Base-by-base conservation (phyloP, 2,329 filamentous ascomycete genomes). In the Dothideomycetes sp. region DNA sequence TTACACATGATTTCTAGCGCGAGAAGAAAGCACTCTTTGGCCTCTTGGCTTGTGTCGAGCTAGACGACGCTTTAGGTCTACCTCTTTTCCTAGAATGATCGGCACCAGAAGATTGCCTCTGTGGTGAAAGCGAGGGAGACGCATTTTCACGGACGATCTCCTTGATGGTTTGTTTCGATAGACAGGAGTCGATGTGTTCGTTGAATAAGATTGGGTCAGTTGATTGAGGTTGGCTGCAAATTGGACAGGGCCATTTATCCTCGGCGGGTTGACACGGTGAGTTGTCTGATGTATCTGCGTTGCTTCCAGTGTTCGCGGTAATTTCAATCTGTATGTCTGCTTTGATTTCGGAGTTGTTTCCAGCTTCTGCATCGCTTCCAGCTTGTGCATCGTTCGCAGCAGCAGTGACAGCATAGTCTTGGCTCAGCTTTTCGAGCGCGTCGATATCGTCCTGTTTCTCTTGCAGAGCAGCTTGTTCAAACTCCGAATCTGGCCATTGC, bases 121-220 rank as follows among this genome's bases (percentile, higher is more conserved):
- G 45, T 33, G 28, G 43, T 17, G 16, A 39, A 28, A 16, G 44
- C 41, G 42, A 35, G n/a, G 44, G 50, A 15, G 44, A 46, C 11
- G 50, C 44, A 19, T 70, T 70, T 43, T 84, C 79, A 22, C 37
- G 30, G 1, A 91, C 80, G 0, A 78, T 82, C 53, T 95, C 85
- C 32, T 81, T 81, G 52, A 98, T 96, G 0, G 86, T 84, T 54
- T 84, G 78, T 41, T 80, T 73, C 1, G 88, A 95, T 1, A 98
- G 71, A 58, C 91, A 98, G 7, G 83, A 74, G 58, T 98, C 91
- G 37, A 98, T 87, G 55, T 98, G 91, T 43, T 82, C 76, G 51
- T 98, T 98, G 63, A 96, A 94, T 1, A 64, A 66, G 32, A 71
- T 71, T 57, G 95, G 86, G 35, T 89, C 73, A 0, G 86, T 75